These are phyloP conservation scores for Metschnikowia noctiluminum DNA, from an alignment of 805 yeast genomes.

Conservation along the genomic window DNA sequence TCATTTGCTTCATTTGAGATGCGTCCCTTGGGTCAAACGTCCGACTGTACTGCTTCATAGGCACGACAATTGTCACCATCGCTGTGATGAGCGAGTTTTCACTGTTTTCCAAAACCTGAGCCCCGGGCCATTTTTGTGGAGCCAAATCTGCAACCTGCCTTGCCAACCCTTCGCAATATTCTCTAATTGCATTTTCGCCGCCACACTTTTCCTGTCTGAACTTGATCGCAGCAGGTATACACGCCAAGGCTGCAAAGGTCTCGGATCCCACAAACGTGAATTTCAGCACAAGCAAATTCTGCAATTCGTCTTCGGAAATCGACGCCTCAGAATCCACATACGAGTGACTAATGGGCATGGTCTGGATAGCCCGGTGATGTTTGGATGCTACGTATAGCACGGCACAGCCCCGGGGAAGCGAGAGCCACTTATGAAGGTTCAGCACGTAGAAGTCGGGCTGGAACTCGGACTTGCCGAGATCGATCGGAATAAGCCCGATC, in stretches of 20 bases:
- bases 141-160: constrained; percentile 39
- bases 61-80: constrained; percentile 44
- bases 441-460: constrained; percentile 60
- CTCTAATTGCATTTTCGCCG: constrained; percentile 51
- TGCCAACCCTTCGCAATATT: constrained; percentile 48
- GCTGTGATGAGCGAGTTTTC: constrained; percentile 35
- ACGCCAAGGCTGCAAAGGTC: constrained; percentile 40
- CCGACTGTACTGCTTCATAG: constrained; percentile 20
- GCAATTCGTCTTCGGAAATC: constrained; percentile 20
- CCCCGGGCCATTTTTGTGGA: constrained; percentile 36
- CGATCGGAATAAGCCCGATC: constrained; percentile 50
- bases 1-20: constrained; percentile 1
- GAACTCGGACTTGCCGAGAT: constrained; percentile 30
- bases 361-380: constrained; percentile 49
- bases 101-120: constrained; percentile 33
- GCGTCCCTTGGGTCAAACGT: constrained; percentile 3
- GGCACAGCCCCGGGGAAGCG: constrained; percentile 55
- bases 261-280: constrained; percentile 53
- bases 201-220: constrained; percentile 56
- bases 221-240: constrained; percentile 47
- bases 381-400: constrained; percentile 53
- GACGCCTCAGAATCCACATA: constrained; percentile 34
- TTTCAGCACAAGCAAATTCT: constrained; percentile 36
- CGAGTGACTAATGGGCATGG: constrained; percentile 55
- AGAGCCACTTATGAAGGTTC: constrained; percentile 71